These are phyloP conservation scores for Phytophthora uliginosa DNA, from an alignment of 352 stramenopile genomes.

Conservation along the genomic window DNA sequence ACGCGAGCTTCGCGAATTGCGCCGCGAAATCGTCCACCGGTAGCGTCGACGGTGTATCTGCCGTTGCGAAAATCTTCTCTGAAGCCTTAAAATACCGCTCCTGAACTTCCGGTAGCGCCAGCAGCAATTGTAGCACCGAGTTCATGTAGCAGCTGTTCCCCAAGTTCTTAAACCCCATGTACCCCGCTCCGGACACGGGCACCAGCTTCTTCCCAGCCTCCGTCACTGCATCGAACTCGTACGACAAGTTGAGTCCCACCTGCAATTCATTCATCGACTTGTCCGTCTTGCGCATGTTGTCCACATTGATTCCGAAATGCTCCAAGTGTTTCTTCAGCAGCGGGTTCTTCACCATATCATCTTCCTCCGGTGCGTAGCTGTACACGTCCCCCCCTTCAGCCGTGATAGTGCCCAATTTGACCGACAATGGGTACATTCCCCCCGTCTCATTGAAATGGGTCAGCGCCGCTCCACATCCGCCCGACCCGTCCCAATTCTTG, in stretches of 20 bases:
- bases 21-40: conserved; percentile 88
- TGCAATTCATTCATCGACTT: conserved; percentile 99
- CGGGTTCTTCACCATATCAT: conserved; percentile 98
- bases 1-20: conserved; percentile 95
- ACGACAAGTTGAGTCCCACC: conserved; percentile 97
- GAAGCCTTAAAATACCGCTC: conserved; percentile 73
- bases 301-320: conserved; percentile 97
- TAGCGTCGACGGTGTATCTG: conserved; percentile 26
- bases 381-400: conserved; percentile 97
- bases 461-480: conserved; percentile 96
- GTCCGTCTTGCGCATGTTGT: conserved; percentile 97
- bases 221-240: conserved; percentile 99
- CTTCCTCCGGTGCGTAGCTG: conserved; percentile 98
- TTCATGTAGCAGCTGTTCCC: conserved; percentile 99
- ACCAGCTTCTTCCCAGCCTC: conserved; percentile 96
- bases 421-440: conserved; percentile 94
- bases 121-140: conserved; percentile 96
- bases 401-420: conserved; percentile 99
- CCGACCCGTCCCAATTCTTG: conserved; percentile 97
- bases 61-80: conserved; percentile 70
- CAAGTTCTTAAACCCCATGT: conserved; percentile 99
- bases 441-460: conserved; percentile 97
- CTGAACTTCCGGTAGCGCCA: conserved; percentile 84
- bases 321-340: conserved; percentile 95
- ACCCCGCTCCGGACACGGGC: conserved; percentile 91